Percentiles rank a stretch among this genome's conserved stretches.
Conservation (phyloP, 495 filamentous ascomycete species). For the Hypomontagnella monticulosa region DNA sequence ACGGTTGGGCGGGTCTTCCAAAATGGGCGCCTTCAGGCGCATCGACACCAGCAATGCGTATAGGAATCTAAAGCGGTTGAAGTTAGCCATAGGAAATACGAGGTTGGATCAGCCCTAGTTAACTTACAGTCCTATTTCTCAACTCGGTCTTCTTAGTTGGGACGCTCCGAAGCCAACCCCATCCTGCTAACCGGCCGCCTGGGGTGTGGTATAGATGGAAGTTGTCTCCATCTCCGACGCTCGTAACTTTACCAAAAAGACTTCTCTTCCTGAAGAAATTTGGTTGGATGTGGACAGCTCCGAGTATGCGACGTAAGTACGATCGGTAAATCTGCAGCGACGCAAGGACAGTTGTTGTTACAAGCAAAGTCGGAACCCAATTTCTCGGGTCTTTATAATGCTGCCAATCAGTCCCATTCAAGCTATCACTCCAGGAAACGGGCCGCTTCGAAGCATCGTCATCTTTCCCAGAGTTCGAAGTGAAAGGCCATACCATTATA, state of each 20-base stretch:
- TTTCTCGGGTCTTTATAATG: slow-evolving; percentile 73
- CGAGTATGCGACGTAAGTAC: slow-evolving; percentile 84
- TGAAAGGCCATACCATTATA: slow-evolving; percentile 43
- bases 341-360: slow-evolving; percentile 71
- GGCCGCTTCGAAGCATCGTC: slow-evolving; percentile 44
- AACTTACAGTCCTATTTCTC: slow-evolving; percentile 78
- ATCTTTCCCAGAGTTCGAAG: slow-evolving; percentile 34
- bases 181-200: slow-evolving; percentile 84
- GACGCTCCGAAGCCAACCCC: slow-evolving; percentile 87
- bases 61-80: slow-evolving; percentile 66
- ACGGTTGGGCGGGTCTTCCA: slow-evolving; percentile 86
- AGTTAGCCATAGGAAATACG: slow-evolving; percentile 13
- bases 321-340: slow-evolving; percentile 70
- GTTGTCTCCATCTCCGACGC: slow-evolving; percentile 94
- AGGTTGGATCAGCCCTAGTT: neutral
- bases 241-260: slow-evolving; percentile 86
- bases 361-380: slow-evolving; percentile 72
- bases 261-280: slow-evolving; percentile 73
- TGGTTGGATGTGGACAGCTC: slow-evolving; percentile 73
- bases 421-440: slow-evolving; percentile 60
- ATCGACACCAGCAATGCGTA: slow-evolving; percentile 91
- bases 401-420: slow-evolving; percentile 69
- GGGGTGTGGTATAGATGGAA: slow-evolving; percentile 95
- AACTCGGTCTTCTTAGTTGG: slow-evolving; percentile 72
- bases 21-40: slow-evolving; percentile 95